These are phyloP conservation scores for Saksenaea vasiformis DNA, from an alignment of 371 early-diverging fungal species.

Conservation along the genomic window DNA sequence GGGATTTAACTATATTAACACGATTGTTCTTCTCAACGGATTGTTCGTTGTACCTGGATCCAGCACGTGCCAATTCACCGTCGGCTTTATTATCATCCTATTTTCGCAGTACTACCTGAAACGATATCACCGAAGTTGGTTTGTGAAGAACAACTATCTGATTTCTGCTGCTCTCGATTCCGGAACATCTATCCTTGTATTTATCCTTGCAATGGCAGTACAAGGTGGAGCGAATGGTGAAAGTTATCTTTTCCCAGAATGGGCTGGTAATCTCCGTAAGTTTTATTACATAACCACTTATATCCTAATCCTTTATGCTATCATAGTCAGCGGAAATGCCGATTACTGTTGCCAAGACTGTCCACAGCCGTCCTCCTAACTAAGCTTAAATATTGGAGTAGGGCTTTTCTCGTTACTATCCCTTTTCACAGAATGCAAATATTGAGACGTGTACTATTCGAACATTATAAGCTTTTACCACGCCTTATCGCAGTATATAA, in stretches of 20 bases:
- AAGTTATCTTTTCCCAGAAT: conserved; percentile 43
- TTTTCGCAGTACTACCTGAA: conserved; percentile 50
- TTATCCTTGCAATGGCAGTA: conserved; percentile 51
- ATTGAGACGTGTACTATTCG: too few relatives aligned
- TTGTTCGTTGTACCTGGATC: neutral
- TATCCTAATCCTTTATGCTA: too few relatives aligned
- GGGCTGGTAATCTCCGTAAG: conserved; percentile 51
- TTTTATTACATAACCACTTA: conserved; percentile 14
- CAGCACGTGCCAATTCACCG: neutral
- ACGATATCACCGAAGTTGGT: conserved; percentile 46
- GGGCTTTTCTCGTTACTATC: too few relatives aligned
- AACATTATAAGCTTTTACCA: too few relatives aligned
- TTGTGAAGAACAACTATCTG: conserved; percentile 57
- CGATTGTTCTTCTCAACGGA: neutral
- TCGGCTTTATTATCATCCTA: conserved; percentile 35
- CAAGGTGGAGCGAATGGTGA: conserved; percentile 50
- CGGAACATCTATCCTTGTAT: conserved; percentile 55
- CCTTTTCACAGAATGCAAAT: too few relatives aligned
- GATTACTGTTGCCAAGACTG: too few relatives aligned
- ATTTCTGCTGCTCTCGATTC: conserved; percentile 61
- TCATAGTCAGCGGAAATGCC: too few relatives aligned
- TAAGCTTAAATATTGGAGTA: too few relatives aligned
- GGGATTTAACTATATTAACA: neutral
- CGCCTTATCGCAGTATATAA: too few relatives aligned
- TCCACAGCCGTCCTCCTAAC: too few relatives aligned